Evolutionary conservation across 106 monocot genomes (phyloP).

Genomic region (Acanthochlamys bracteata): DNA sequence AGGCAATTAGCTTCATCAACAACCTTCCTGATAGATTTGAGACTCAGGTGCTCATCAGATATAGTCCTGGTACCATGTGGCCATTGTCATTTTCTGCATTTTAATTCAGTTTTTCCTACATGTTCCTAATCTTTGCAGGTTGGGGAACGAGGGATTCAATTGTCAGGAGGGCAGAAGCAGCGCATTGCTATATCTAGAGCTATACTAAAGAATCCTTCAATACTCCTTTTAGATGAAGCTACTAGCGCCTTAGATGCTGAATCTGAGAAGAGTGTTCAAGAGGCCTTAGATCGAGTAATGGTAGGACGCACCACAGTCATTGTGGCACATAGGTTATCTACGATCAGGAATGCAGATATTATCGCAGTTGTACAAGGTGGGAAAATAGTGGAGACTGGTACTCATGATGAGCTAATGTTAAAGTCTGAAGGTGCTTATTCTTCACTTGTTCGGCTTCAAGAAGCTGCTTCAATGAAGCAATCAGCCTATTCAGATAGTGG

Average conservation of each 20-base stretch:
- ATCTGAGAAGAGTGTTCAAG: slow-evolving; percentile 74
- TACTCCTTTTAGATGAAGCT: slow-evolving; percentile 96
- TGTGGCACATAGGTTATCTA: slow-evolving; percentile 62
- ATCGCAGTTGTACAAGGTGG: slow-evolving; percentile 61
- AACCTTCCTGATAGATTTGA: slow-evolving; percentile 59
- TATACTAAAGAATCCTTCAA: slow-evolving; percentile 84
- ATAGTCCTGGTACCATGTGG: not conserved
- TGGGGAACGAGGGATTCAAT: slow-evolving; percentile 65
- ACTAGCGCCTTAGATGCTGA: slow-evolving; percentile 73
- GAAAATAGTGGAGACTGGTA: slow-evolving; percentile 69
- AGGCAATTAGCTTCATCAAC: slow-evolving; percentile 59
- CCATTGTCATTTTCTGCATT: too few species aligned
- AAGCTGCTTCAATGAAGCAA: slow-evolving; percentile 23
- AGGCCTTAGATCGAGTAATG: slow-evolving; percentile 78
- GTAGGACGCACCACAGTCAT: slow-evolving; percentile 69
- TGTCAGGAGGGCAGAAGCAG: slow-evolving; percentile 80
- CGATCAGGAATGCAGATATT: slow-evolving; percentile 65
- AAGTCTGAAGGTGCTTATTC: slow-evolving; percentile 45
- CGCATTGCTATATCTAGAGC: slow-evolving; percentile 80
- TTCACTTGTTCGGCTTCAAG: slow-evolving; percentile 67
- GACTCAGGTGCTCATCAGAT: slow-evolving; percentile 45
- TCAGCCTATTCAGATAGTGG: slow-evolving; percentile 21
- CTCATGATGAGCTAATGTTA: slow-evolving; percentile 74
- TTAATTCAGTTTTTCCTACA: too few species aligned
- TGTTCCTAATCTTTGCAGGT: slow-evolving; percentile 22